Percentiles rank a stretch among this genome's conserved stretches.
Evolutionary conservation across 805 yeast genomes (phyloP).

Genomic region (Jamesozyma piceae): DNA sequence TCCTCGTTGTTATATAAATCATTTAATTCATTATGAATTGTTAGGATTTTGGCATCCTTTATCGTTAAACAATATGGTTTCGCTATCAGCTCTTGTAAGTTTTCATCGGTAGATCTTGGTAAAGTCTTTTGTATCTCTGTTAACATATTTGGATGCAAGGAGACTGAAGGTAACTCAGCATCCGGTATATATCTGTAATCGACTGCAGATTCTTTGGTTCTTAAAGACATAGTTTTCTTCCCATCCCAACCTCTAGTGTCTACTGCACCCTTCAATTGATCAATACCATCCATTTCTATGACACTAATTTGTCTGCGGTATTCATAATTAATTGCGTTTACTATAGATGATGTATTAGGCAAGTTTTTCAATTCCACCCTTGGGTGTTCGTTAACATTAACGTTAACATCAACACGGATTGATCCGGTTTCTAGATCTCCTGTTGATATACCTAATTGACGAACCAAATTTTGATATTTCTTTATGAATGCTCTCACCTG

Average conservation of each 20-base stretch:
- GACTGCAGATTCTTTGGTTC: conserved; percentile 70
- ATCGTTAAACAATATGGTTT: conserved; percentile 49
- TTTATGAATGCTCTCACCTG: conserved; percentile 73
- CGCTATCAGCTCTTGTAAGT: conserved; percentile 37
- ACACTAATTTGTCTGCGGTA: conserved; percentile 55
- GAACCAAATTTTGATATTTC: conserved; percentile 65
- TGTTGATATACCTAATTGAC: conserved; percentile 62
- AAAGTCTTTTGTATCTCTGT: conserved; percentile 34
- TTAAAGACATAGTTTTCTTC: conserved; percentile 47
- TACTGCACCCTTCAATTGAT: conserved; percentile 16
- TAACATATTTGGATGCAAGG: conserved; percentile 35
- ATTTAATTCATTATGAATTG: conserved; percentile 34
- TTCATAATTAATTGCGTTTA: conserved; percentile 66
- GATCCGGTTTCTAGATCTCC: conserved; percentile 95
- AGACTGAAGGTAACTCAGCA: conserved; percentile 66
- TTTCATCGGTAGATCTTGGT: conserved; percentile 56
- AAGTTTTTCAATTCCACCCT: conserved; percentile 86
- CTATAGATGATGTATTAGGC: conserved; percentile 73
- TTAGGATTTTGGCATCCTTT: conserved; percentile 66
- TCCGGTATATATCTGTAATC: conserved; percentile 95
- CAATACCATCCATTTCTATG: conserved; percentile 32
- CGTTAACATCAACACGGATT: conserved; percentile 87
- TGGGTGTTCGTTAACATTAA: conserved; percentile 63
- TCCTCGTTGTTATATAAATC: conserved; percentile 23
- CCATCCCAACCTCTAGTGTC: conserved; percentile 97